Percentiles rank a stretch among this genome's conserved stretches.
phyloP scores from a whole-genome alignment of 1,284 basidiomycete genomes.

The Microbotryum silenes-acaulis region DNA sequence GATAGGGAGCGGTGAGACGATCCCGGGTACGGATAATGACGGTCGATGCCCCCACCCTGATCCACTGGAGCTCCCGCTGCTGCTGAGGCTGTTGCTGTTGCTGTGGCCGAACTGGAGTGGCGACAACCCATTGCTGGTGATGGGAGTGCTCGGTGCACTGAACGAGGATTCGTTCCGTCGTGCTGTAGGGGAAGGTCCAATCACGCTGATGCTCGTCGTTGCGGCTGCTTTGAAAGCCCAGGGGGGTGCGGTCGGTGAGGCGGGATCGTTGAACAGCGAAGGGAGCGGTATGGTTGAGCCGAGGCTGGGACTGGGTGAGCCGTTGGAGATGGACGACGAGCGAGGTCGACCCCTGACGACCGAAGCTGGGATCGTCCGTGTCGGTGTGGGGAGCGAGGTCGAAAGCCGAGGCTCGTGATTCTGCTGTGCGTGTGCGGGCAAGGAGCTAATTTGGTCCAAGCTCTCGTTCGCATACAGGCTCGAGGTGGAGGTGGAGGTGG shows the following conservation, averaged over 20 bases:
- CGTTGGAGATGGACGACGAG: conserved; percentile 26
- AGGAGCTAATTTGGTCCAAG: too few relatives aligned
- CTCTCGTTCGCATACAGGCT: too few relatives aligned
- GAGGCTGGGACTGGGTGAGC: conserved; percentile 18
- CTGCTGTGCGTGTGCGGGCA: too few relatives aligned
- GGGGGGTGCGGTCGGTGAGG: background rate
- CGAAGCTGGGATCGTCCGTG: background rate
- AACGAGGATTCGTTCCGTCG: background rate
- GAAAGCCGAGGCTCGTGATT: background rate
- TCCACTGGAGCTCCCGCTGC: background rate
- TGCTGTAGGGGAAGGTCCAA: background rate
- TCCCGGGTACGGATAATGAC: conserved; percentile 14
- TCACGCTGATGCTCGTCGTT: too few relatives aligned
- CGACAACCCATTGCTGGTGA: background rate
- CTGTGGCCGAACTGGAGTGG: background rate
- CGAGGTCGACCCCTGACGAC: conserved; percentile 12
- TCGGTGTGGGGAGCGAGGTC: background rate
- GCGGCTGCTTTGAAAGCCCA: background rate
- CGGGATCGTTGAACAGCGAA: conserved; percentile 9
- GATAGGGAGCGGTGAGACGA: conserved; percentile 19
- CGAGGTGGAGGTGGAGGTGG: too few relatives aligned
- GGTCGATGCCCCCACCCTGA: conserved; percentile 12
- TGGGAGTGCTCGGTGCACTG: background rate
- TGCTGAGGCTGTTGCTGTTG: background rate
- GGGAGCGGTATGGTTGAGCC: conserved; percentile 10